phyloP scores from a whole-genome alignment of 2,329 filamentous ascomycete genomes.

The Colletotrichum sp. region DNA sequence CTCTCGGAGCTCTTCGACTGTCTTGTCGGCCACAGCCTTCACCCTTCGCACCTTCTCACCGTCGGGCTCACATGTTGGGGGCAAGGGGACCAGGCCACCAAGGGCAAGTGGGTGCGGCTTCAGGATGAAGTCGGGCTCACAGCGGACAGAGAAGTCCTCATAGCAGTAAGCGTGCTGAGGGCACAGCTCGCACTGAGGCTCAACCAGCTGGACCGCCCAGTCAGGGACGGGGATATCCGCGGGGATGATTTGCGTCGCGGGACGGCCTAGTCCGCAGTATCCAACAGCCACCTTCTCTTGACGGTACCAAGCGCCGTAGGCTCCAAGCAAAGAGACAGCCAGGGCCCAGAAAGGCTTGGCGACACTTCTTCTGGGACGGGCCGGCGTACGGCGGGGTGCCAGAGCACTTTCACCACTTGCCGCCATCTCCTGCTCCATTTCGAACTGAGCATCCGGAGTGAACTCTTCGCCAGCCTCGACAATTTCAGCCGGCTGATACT shows the following conservation, averaged over 20 bases:
- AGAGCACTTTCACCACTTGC: conserved; percentile 54
- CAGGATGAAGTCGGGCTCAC: conserved; percentile 86
- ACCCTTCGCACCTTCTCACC: conserved; percentile 89
- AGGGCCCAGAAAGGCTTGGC: conserved; percentile 75
- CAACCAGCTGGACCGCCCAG: conserved; percentile 70
- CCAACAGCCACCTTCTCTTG: conserved; percentile 97
- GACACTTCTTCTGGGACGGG: conserved; percentile 49
- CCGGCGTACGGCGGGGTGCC: conserved; percentile 44
- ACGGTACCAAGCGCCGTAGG: conserved; percentile 83
- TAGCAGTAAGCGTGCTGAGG: conserved; percentile 91
- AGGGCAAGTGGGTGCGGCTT: conserved; percentile 84
- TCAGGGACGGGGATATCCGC: conserved; percentile 67
- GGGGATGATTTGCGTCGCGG: conserved; percentile 57
- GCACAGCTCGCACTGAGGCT: conserved; percentile 88
- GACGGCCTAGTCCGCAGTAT: conserved; percentile 85
- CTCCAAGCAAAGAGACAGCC: conserved; percentile 70
- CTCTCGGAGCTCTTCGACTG: conserved; percentile 84
- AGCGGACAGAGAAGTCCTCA: conserved; percentile 75
- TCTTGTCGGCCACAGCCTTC: conserved; percentile 85
- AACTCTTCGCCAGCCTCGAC: conserved; percentile 88
- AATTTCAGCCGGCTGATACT: conserved; percentile 25
- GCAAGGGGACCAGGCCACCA: conserved; percentile 80
- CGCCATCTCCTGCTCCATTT: conserved; percentile 74
- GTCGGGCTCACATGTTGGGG: conserved; percentile 93
- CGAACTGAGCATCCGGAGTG: conserved; percentile 86